Conservation (phyloP, 257 asterid species). For the Nicotiana knightiana region DNA sequence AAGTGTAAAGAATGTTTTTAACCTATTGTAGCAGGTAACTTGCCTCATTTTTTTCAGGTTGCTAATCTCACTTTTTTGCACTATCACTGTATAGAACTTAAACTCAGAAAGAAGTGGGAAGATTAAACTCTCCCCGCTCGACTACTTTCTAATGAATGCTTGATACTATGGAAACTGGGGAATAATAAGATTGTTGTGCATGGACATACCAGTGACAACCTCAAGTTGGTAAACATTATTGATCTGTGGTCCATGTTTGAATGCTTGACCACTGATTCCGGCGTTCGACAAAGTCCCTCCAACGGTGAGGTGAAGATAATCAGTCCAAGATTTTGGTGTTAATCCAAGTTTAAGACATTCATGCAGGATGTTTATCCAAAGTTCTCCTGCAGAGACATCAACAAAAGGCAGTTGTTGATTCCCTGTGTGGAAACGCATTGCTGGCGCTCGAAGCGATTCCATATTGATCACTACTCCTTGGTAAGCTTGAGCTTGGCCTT, state of each 20-base stretch:
- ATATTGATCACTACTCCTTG: slow-evolving; percentile 60
- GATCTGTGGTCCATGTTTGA: slow-evolving; percentile 88
- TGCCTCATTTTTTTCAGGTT: too few relatives aligned
- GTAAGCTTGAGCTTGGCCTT: slow-evolving; percentile 80
- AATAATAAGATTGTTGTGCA: not conserved
- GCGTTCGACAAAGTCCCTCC: slow-evolving; percentile 95
- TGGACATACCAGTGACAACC: slow-evolving; percentile 72
- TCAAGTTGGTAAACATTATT: slow-evolving; percentile 76
- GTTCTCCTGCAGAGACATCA: slow-evolving; percentile 84
- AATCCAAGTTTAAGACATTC: slow-evolving; percentile 70
- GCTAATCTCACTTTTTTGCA: too few relatives aligned
- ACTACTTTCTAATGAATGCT: not conserved
- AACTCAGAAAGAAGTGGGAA: not conserved
- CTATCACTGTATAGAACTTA: not conserved
- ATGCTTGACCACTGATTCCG: slow-evolving; percentile 95
- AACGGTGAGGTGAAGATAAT: slow-evolving; percentile 84
- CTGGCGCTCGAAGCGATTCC: slow-evolving; percentile 48
- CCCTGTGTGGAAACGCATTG: slow-evolving; percentile 48
- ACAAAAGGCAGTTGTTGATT: slow-evolving; percentile 34
- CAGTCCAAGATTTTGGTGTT: slow-evolving; percentile 92
- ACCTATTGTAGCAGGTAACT: too few relatives aligned
- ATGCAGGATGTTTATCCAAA: slow-evolving; percentile 78
- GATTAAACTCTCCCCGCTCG: not conserved
- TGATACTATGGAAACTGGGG: not conserved
- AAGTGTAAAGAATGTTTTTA: too few relatives aligned